phyloP scores from a whole-genome alignment of 1,284 basidiomycete species.

The Rhodotorula sp. region DNA sequence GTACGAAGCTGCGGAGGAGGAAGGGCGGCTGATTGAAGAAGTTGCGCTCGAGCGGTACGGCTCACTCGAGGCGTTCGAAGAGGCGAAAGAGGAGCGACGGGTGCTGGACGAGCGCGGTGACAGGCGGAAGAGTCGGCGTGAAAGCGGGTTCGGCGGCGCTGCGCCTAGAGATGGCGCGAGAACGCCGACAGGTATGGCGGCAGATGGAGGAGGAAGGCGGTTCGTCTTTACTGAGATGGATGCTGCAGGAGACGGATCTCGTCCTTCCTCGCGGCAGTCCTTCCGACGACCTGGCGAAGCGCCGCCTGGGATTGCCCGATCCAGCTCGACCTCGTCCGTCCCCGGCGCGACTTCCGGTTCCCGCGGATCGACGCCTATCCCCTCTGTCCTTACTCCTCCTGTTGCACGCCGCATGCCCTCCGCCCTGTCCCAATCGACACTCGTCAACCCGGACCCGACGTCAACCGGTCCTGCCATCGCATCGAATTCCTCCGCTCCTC shows the following conservation, averaged over 20 bases:
- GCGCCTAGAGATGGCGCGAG: neutral
- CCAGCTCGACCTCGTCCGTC: constrained; percentile 19
- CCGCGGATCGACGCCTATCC: constrained; percentile 66
- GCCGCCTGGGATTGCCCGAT: constrained; percentile 14
- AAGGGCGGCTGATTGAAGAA: constrained; percentile 66
- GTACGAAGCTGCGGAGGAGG: constrained; percentile 81
- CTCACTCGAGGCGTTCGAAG: constrained; percentile 76
- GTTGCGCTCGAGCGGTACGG: constrained; percentile 87
- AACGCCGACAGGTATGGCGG: constrained; percentile 24
- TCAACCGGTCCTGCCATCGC: constrained; percentile 12
- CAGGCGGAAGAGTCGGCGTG: constrained; percentile 43
- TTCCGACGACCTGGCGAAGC: constrained; percentile 34
- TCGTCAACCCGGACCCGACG: constrained; percentile 32
- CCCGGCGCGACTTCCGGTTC: constrained; percentile 7
- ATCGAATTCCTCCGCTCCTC: neutral
- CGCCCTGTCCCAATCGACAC: constrained; percentile 33
- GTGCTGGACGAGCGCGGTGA: constrained; percentile 72
- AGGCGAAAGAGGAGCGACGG: constrained; percentile 78
- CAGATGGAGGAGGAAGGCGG: constrained; percentile 17
- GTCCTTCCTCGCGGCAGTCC: constrained; percentile 57
- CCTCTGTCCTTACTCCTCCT: constrained; percentile 79
- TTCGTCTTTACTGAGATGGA: constrained; percentile 37
- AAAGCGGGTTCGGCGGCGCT: constrained; percentile 50
- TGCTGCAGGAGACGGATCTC: constrained; percentile 19
- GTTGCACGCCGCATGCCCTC: constrained; percentile 43